Evolutionary conservation across 75 land plant species (phyloP).

Genomic region (Isoetes taiwanensis): DNA sequence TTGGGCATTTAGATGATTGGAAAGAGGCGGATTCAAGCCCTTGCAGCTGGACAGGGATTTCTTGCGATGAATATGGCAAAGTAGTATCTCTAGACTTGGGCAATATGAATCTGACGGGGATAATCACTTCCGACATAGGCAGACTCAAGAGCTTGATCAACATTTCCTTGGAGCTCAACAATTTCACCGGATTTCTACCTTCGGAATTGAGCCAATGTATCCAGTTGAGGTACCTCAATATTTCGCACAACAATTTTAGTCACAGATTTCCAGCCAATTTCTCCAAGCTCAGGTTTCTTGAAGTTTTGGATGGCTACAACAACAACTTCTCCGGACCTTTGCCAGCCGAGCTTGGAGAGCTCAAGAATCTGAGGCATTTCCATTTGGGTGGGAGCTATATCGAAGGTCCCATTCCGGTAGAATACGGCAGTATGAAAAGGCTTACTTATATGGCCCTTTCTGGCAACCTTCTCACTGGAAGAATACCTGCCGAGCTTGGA

Average conservation of each 20-base stretch:
- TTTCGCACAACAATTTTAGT: constrained; percentile 60
- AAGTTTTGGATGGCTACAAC: constrained; percentile 20
- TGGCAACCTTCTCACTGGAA: constrained; percentile 47
- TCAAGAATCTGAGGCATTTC: constrained; percentile 32
- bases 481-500: constrained; percentile 59
- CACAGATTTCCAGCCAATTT: constrained; percentile 28
- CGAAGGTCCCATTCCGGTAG: constrained; percentile 26
- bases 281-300: background rate
- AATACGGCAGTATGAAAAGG: constrained; percentile 1
- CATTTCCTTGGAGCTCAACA: too few relatives aligned
- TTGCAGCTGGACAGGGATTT: constrained; percentile 69
- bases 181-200: constrained; percentile 42
- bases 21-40: too few relatives aligned
- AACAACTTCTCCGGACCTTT: constrained; percentile 21
- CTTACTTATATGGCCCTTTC: constrained; percentile 16
- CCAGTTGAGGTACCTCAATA: constrained; percentile 34
- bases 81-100: constrained; percentile 21
- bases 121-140: constrained; percentile 17
- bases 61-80: constrained; percentile 42
- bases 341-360: constrained; percentile 31
- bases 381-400: constrained; percentile 38
- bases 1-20: too few relatives aligned
- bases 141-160: too few relatives aligned
- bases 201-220: constrained; percentile 25
- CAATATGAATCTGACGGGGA: constrained; percentile 26